Evolutionary conservation across 202 grass and related monocot genomes (phyloP), one percentile per base, ranked within the genome.

Genomic region (Schoenoplectus tabernaemontani): DNA sequence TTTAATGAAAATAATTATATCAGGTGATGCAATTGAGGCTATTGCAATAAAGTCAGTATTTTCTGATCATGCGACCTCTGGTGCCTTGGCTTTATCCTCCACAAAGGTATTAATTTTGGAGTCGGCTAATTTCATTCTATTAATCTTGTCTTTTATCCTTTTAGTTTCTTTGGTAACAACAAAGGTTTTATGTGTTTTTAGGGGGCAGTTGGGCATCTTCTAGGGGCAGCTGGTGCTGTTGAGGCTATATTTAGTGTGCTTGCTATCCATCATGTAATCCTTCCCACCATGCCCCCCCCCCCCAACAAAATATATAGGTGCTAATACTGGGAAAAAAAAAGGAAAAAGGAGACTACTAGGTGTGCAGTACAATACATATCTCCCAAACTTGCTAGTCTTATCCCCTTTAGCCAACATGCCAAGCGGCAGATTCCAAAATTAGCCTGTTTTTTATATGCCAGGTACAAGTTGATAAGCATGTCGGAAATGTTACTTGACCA

Each of bases 151-250:
- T 65, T 58, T 67, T 13, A 22, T 43, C 8, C 12, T 3, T n/a
- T 9, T 4, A 65, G 28, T 59, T 8, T 33, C 30, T 4, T 36
- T 76, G 30, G 56, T 23, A 38, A 12, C 0, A 74, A 66, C 1
- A 33, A 2, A 30, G 28, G 57, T 19, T 77, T 80, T 54, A 16
- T 84, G 47, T 64, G 6, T 17, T 79, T 84, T 58, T 22, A 97
- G 95, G 95, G 95, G 59, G 89, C 95, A 43, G 88, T 89, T 70
- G 95, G 95, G 26, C 95, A 97, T 87, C 89, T 97, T 73, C 87
- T 94, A 33, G 95, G 95, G 0, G 91, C 95, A 76, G 91, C 95
- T 34, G 95, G 89, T 33, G 93, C 95, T 20, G 87, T 97, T 26
- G 95, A 97, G 85, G 95, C 91, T 47, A 97, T 97, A 53, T 94